Conservation (phyloP, 768 basidiomycete genomes). For the Kockovaella imperatae region DNA sequence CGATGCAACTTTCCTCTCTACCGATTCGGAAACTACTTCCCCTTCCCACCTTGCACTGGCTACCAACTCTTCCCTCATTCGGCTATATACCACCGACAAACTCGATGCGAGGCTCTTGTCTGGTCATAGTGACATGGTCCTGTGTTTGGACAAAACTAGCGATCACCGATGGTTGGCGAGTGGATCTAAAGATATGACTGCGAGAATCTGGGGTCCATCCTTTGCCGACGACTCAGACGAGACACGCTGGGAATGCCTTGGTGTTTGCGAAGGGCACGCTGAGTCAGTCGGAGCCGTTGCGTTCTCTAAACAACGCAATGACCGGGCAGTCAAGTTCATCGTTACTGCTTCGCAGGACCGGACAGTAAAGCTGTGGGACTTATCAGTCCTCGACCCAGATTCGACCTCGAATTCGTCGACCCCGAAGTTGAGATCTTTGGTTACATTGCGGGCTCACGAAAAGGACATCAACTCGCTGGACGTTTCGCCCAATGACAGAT, state of each 20-base stretch:
- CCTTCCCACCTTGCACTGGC: constrained; percentile 83
- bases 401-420: constrained; percentile 48
- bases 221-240: constrained; percentile 19
- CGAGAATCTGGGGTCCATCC: constrained; percentile 66
- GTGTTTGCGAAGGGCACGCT: constrained; percentile 83
- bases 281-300: constrained; percentile 88
- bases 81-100: constrained; percentile 68
- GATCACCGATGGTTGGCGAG: constrained; percentile 70
- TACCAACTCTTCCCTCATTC: constrained; percentile 94
- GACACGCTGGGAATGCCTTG: constrained; percentile 70
- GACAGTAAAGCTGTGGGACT: constrained; percentile 98
- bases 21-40: constrained; percentile 27
- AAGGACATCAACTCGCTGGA: constrained; percentile 98
- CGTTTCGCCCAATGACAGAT: constrained; percentile 74
- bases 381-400: constrained; percentile 44
- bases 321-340: constrained; percentile 54
- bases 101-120: constrained; percentile 78
- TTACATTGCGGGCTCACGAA: constrained; percentile 86
- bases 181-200: constrained; percentile 86
- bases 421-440: constrained; percentile 61
- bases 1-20: constrained; percentile 69
- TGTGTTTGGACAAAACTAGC: constrained; percentile 65
- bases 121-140: constrained; percentile 85
- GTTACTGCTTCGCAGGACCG: constrained; percentile 95
- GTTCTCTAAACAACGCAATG: constrained; percentile 54